phyloP scores from a whole-genome alignment of 495 filamentous ascomycete species.

The Evernia prunastri region DNA sequence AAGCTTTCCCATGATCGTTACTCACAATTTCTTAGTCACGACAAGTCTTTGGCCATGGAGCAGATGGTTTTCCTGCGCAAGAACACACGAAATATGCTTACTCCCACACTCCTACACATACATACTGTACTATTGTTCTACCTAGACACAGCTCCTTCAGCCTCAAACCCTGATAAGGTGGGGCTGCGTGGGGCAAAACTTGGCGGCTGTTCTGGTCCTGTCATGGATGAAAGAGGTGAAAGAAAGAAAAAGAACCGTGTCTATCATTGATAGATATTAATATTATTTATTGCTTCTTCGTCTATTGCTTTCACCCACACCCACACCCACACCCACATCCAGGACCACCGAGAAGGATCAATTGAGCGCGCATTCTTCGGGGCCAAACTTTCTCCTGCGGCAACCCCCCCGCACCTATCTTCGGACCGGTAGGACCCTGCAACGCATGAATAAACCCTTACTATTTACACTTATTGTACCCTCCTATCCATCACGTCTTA shows the following conservation, averaged over 20 bases:
- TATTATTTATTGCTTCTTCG: too few relatives aligned
- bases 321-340: too few relatives aligned
- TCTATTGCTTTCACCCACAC: too few relatives aligned
- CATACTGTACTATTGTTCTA: too few relatives aligned
- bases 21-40: neutral
- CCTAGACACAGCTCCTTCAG: neutral
- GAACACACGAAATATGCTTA: neutral
- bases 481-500: neutral
- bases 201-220: neutral
- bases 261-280: too few relatives aligned
- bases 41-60: neutral
- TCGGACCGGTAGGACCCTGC: conserved; percentile 6
- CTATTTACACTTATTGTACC: neutral
- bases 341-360: neutral
- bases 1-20: neutral
- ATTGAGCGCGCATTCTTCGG: neutral
- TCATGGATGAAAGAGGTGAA: neutral
- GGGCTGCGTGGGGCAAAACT: neutral
- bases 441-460: conserved; percentile 12
- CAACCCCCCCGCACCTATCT: neutral
- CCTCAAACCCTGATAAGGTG: neutral
- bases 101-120: too few relatives aligned
- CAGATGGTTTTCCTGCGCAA: neutral
- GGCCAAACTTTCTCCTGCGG: neutral
- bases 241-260: too few relatives aligned